phyloP scores from a whole-genome alignment of 2,329 filamentous ascomycete species.

The Seiridium cupressi region DNA sequence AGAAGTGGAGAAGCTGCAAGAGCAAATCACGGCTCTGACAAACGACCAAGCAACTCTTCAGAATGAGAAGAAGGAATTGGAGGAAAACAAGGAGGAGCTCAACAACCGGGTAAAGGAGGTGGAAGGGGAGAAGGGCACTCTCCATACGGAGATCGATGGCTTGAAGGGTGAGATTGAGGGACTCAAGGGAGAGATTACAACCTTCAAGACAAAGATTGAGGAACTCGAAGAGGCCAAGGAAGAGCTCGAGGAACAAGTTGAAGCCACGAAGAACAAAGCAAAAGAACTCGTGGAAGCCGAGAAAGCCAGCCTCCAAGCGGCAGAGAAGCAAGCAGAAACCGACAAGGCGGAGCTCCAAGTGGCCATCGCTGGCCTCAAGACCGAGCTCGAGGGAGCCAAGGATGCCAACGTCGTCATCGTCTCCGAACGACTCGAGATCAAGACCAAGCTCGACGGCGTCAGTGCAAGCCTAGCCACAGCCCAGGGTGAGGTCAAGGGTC shows the following conservation, averaged over 20 bases:
- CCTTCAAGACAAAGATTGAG: constrained; percentile 23
- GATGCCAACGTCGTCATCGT: constrained; percentile 6
- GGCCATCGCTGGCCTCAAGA: neutral
- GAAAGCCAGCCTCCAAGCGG: constrained; percentile 6
- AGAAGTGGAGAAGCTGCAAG: constrained; percentile 9
- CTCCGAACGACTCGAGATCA: constrained; percentile 4
- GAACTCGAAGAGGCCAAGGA: constrained; percentile 16
- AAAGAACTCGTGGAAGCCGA: constrained; percentile 15
- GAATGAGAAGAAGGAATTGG: constrained; percentile 22
- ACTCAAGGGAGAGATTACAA: constrained; percentile 25
- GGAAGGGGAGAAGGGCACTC: constrained; percentile 22
- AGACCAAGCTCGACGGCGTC: neutral
- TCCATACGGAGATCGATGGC: constrained; percentile 12
- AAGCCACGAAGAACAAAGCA: constrained; percentile 12
- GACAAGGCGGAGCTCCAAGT: constrained; percentile 14
- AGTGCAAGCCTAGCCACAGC: neutral
- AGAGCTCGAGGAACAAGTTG: neutral
- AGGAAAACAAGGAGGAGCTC: constrained; percentile 26
- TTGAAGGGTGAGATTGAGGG: constrained; percentile 19
- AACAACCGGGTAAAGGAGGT: constrained; percentile 22
- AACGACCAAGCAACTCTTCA: constrained; percentile 9
- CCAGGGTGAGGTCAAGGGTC: constrained; percentile 12
- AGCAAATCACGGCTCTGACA: constrained; percentile 15
- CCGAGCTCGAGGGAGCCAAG: constrained; percentile 9
- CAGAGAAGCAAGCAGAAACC: constrained; percentile 15